Base-by-base conservation (phyloP, 1,284 basidiomycete genomes). In the Naganishia cerealis region DNA sequence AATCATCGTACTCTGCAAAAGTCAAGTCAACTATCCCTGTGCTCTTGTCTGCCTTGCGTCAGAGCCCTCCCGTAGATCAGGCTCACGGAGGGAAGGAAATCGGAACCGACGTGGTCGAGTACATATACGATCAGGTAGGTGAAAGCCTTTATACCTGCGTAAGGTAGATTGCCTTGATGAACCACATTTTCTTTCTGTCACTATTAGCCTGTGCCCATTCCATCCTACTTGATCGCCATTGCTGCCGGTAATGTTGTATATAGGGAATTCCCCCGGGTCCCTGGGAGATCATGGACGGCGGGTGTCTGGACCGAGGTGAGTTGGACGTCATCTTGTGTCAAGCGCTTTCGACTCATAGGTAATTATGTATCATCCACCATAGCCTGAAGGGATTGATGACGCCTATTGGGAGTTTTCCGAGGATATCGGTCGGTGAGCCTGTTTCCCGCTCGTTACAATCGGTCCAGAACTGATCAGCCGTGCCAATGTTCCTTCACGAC, bases 331-430 rank as follows among this genome's bases (percentile, higher is more conserved):
- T 63, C 29, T 33, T 43, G 18, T 16, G 2, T 33, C 65, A 10
- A 18, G 4, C n/a, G 21, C 29, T 21, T 43, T 61, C 26, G 39
- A n/a, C 57, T 56, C 33, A 38, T 56, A 43, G 21, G 18, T 48
- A 5, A 6, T 12, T 18, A 16, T 10, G 38, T 33, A 33, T 33
- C 6, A 33, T 6, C 6, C 29, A 33, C 29, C 29, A 33, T 54
- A 78, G 79, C 92, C 93, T 0, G 87, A 89, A 71, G 81, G 88
- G 53, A 86, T 94, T 72, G 89, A 94, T 2, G 85, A 85, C 0
- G 87, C 90, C 0, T 90, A 88, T 76, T 91, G 88, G 87, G 93
- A 96, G 79, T 95, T 96, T 76, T 88, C 87, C 71, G 87, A 89
- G 73, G 91, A 94, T 74, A 90, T 91, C 0, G 85, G 87, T 24